A percentile compares a stretch with the other conserved stretches of the same genome.
Evolutionary conservation across 2,329 filamentous ascomycete genomes (phyloP).

Genomic region (Apiospora rasikravindrae): DNA sequence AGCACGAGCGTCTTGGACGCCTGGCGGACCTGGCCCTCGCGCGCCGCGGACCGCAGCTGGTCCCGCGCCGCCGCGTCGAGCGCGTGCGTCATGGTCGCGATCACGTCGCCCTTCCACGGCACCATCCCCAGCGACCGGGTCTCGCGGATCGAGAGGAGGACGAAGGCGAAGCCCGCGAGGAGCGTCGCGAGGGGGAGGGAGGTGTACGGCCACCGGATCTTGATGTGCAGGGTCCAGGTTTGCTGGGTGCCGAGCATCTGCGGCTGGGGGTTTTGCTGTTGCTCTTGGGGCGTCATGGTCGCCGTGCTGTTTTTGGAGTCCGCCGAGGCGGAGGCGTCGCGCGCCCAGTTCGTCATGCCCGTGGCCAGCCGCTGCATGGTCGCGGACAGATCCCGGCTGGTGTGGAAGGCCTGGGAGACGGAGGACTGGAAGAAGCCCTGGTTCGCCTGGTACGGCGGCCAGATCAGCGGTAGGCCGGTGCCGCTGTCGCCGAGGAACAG

Average conservation of each 20-base stretch:
- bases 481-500: neutral
- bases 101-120: conserved; percentile 30
- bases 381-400: neutral
- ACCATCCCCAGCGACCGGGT: conserved; percentile 26
- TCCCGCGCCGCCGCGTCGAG: conserved; percentile 30
- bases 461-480: neutral
- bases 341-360: conserved; percentile 7
- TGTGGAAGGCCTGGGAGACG: neutral
- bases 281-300: neutral
- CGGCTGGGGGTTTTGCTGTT: neutral
- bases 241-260: neutral
- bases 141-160: conserved; percentile 20
- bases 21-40: conserved; percentile 26
- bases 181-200: neutral
- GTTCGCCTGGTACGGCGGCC: neutral
- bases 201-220: conserved; percentile 1
- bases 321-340: neutral
- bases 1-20: conserved; percentile 25
- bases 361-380: neutral
- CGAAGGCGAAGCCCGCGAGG: neutral
- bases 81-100: conserved; percentile 29
- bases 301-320: neutral
- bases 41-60: conserved; percentile 27
- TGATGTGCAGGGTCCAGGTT: conserved; percentile 12
- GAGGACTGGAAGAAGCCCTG: conserved; percentile 15